Conservation (phyloP, 192 early-diverging fungal genomes). For the Geosiphon pyriformis region DNA sequence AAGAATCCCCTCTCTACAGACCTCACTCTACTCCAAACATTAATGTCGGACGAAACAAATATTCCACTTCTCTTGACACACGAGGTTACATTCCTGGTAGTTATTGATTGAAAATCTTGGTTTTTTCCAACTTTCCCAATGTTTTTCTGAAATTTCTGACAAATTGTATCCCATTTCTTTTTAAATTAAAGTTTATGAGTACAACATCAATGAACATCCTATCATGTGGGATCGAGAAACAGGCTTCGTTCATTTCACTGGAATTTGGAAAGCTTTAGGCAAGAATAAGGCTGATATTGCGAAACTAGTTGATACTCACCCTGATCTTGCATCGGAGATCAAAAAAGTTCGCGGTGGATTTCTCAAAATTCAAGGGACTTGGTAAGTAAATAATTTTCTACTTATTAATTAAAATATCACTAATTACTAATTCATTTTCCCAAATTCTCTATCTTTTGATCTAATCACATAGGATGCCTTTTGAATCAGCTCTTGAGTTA, state of each 20-base stretch:
- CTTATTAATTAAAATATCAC: background rate
- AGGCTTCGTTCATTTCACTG: slow-evolving; percentile 55
- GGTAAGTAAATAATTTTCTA: slow-evolving; percentile 35
- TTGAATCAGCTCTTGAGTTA: slow-evolving; percentile 35
- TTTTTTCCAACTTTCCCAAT: background rate
- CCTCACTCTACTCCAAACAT: slow-evolving; percentile 17
- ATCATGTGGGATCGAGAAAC: slow-evolving; percentile 64
- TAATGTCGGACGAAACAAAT: slow-evolving; percentile 51
- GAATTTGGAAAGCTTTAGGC: slow-evolving; percentile 56
- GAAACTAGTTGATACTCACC: slow-evolving; percentile 56
- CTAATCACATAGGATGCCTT: slow-evolving; percentile 35
- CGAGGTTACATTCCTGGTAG: slow-evolving; percentile 59
- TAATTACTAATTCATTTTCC: background rate
- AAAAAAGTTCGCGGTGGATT: slow-evolving; percentile 57
- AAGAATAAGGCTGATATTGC: slow-evolving; percentile 57
- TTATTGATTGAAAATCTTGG: background rate
- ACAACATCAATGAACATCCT: slow-evolving; percentile 48
- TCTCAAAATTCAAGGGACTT: slow-evolving; percentile 57
- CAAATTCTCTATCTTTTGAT: background rate
- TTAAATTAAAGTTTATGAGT: slow-evolving; percentile 46
- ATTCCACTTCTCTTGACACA: slow-evolving; percentile 56
- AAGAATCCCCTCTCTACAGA: background rate
- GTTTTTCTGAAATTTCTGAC: background rate
- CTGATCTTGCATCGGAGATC: slow-evolving; percentile 44
- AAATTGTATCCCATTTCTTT: background rate